phyloP scores from a whole-genome alignment of 1,284 basidiomycete species.

The Trichosporon sp. region DNA sequence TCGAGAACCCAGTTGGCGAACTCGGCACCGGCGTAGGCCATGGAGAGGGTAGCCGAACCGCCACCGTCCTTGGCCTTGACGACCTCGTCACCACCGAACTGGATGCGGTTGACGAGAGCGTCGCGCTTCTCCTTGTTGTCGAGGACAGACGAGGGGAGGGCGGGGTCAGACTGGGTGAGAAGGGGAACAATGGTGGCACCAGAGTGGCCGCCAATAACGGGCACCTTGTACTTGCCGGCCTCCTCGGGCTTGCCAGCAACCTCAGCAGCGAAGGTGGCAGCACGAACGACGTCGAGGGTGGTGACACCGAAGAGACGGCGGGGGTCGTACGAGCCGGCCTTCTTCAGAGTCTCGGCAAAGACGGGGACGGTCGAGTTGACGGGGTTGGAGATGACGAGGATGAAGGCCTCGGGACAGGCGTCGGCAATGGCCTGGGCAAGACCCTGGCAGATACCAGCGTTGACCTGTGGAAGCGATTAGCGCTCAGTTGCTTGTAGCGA shows the following conservation, averaged over 20 bases:
- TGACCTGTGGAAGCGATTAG: slow-evolving; percentile 29
- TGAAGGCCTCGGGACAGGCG: slow-evolving; percentile 79
- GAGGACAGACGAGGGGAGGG: slow-evolving; percentile 34
- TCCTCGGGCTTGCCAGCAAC: slow-evolving; percentile 63
- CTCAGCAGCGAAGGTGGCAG: slow-evolving; percentile 80
- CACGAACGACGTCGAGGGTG: slow-evolving; percentile 93
- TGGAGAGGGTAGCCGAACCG: slow-evolving; percentile 81
- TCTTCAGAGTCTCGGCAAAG: slow-evolving; percentile 85
- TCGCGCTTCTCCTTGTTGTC: slow-evolving; percentile 57
- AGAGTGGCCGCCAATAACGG: slow-evolving; percentile 94
- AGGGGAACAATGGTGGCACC: slow-evolving; percentile 94
- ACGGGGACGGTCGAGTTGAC: slow-evolving; percentile 88
- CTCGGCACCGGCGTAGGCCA: slow-evolving; percentile 90
- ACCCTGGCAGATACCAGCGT: slow-evolving; percentile 72
- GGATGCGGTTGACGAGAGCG: slow-evolving; percentile 77
- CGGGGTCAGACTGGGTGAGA: slow-evolving; percentile 66
- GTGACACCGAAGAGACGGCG: slow-evolving; percentile 69
- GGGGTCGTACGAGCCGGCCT: slow-evolving; percentile 90
- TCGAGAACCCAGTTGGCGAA: slow-evolving; percentile 78
- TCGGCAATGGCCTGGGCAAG: slow-evolving; percentile 83
- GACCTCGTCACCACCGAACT: slow-evolving; percentile 83
- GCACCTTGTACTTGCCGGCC: slow-evolving; percentile 61
- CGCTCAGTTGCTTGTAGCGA: background rate
- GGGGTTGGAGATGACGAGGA: slow-evolving; percentile 92
- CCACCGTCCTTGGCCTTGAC: slow-evolving; percentile 63